Evolutionary conservation across 805 yeast species (phyloP).

Genomic region (Metschnikowia colocasiae): DNA sequence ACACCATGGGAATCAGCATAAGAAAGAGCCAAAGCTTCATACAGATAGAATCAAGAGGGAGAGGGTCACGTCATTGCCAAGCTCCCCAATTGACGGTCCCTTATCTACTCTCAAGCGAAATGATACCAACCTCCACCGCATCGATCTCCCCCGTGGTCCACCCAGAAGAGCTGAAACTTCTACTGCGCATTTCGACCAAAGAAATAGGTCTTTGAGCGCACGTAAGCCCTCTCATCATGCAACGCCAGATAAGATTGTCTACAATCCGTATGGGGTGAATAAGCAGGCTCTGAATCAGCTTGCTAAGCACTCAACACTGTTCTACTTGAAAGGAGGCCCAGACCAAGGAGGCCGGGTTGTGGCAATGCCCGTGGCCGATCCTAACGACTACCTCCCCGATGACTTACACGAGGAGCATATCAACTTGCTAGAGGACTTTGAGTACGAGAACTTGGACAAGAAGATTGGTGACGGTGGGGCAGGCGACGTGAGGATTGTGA

Average conservation of each 20-base stretch:
- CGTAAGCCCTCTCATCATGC: slow-evolving; percentile 14
- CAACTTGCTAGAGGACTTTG: slow-evolving; percentile 54
- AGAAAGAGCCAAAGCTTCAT: slow-evolving; percentile 2
- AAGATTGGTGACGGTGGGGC: slow-evolving; percentile 73
- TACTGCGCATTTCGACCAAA: slow-evolving; percentile 29
- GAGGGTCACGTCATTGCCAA: slow-evolving; percentile 2
- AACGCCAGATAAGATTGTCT: slow-evolving; percentile 46
- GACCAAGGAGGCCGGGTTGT: slow-evolving; percentile 46
- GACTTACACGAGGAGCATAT: slow-evolving; percentile 46
- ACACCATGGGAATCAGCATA: neutral
- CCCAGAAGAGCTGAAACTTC: slow-evolving; percentile 31
- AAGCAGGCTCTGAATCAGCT: slow-evolving; percentile 23
- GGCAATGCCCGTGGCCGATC: slow-evolving; percentile 60
- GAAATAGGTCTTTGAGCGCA: neutral
- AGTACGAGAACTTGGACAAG: slow-evolving; percentile 37
- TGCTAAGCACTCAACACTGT: slow-evolving; percentile 23
- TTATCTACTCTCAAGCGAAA: slow-evolving; percentile 11
- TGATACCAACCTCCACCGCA: slow-evolving; percentile 13
- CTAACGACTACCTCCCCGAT: slow-evolving; percentile 59
- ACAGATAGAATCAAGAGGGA: neutral
- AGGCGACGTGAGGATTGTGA: slow-evolving; percentile 52
- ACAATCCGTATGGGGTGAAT: slow-evolving; percentile 63
- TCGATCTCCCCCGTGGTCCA: slow-evolving; percentile 14
- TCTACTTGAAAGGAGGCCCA: slow-evolving; percentile 30
- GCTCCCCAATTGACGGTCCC: slow-evolving; percentile 8